Conservation (phyloP, 163 green algal genomes). For the Volvox carteri region DNA sequence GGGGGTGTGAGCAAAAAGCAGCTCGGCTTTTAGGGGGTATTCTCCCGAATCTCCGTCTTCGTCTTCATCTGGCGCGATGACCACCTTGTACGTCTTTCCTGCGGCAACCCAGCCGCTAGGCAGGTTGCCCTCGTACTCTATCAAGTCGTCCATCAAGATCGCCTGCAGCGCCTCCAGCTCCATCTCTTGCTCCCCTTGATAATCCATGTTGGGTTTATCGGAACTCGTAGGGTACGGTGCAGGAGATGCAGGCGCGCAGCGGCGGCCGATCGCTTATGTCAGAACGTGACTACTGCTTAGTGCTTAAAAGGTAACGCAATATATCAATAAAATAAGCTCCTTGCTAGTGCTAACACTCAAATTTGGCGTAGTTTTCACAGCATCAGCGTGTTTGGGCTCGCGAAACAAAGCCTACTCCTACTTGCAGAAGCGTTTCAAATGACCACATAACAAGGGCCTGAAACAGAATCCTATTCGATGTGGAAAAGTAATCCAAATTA, state of each 20-base stretch:
- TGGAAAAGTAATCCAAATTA: too few relatives aligned
- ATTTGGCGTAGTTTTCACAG: too few relatives aligned
- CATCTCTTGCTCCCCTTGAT: slow-evolving; percentile 90
- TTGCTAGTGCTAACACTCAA: too few relatives aligned
- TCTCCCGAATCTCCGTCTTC: slow-evolving; percentile 52
- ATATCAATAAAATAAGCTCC: too few relatives aligned
- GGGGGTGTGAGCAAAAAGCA: slow-evolving; percentile 78
- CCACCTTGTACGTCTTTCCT: slow-evolving; percentile 67
- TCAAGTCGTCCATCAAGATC: slow-evolving; percentile 94
- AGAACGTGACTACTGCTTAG: not conserved
- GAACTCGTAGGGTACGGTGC: not conserved
- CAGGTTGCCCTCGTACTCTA: slow-evolving; percentile 70
- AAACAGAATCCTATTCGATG: too few relatives aligned
- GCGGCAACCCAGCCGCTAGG: slow-evolving; percentile 71
- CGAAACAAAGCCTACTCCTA: too few relatives aligned
- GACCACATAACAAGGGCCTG: too few relatives aligned
- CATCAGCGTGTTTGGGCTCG: too few relatives aligned
- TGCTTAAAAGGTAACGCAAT: too few relatives aligned
- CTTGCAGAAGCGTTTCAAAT: too few relatives aligned
- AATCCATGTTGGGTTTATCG: slow-evolving; percentile 73
- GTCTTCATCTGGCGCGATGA: slow-evolving; percentile 56
- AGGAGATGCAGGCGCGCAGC: not conserved
- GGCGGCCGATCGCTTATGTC: slow-evolving; percentile 25
- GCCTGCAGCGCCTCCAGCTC: slow-evolving; percentile 96
- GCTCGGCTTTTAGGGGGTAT: slow-evolving; percentile 66